These are phyloP conservation scores for Metarhizium rileyi DNA, from an alignment of 2,329 filamentous ascomycete genomes.

Conservation along the genomic window DNA sequence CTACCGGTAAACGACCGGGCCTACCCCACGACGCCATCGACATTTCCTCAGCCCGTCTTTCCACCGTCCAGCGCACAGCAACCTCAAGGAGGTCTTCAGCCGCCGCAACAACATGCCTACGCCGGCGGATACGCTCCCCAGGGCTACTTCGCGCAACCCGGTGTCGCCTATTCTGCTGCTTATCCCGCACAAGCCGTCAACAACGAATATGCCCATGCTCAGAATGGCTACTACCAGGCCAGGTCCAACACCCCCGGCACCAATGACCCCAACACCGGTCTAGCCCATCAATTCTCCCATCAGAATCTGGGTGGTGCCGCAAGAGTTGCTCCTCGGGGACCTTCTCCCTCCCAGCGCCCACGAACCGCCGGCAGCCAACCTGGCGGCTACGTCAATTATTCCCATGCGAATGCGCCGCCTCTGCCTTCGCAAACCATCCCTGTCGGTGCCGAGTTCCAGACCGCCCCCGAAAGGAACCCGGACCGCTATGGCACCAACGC, in stretches of 20 bases:
- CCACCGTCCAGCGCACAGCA: conserved; percentile 21
- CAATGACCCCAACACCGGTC: conserved; percentile 80
- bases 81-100: conserved; percentile 26
- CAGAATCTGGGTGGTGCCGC: conserved; percentile 77
- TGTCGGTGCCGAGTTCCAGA: conserved; percentile 63
- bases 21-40: conserved; percentile 86
- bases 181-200: conserved; percentile 28
- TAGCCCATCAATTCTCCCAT: conserved; percentile 93
- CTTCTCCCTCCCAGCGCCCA: conserved; percentile 65
- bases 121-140: conserved; percentile 34
- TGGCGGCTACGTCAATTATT: conserved; percentile 54
- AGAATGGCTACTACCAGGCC: conserved; percentile 36
- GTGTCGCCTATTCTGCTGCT: conserved; percentile 42
- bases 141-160: conserved; percentile 54
- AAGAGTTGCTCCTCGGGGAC: conserved; percentile 54
- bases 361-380: conserved; percentile 72
- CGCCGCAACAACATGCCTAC: conserved; percentile 33
- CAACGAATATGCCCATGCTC: conserved; percentile 42
- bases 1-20: conserved; percentile 53
- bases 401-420: conserved; percentile 49
- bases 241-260: conserved; percentile 49
- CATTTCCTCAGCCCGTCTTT: conserved; percentile 85
- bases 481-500: conserved; percentile 46
- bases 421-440: conserved; percentile 50
- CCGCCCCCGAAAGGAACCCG: conserved; percentile 76